Evolutionary conservation across 306 rosid genomes (phyloP), one percentile per base, ranked within the genome.

Genomic region (Cucurbita moschata): DNA sequence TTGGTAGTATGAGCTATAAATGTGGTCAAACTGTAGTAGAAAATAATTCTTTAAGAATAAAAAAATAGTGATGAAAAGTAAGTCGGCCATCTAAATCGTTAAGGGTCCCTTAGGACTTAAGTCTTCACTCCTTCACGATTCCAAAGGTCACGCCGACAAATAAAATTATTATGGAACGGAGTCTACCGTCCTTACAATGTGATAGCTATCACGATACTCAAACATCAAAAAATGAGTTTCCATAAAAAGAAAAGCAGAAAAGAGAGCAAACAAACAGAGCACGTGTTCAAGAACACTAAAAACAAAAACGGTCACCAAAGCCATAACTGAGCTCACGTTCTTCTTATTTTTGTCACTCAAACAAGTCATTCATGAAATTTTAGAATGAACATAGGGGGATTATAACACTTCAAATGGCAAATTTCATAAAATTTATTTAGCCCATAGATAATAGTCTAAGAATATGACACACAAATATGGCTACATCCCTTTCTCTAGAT

Each of bases 31-130:
- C 72, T 42, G 11, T 18, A 66, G 0, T 66, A 66, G 3, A 66
- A 19, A 66, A 42, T 2, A 43, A 42, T 42, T 18, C 4, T 64
- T n/a, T 64, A 42, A 4, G 10, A 65, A 16, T 0, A 65, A 16
- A 10, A n/a, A 46, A 6, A 44, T 18, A 47, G 3, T 6, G 14
- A 23, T 23, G 21, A 23, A 21, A 26, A 68, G 21, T 44, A 68
- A 68, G 57, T 70, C 71, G 82, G 71, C 79, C 77, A 66, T 81
- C 61, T 61, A 69, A 46, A 46, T 71, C 39, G 78, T 56, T 57
- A 82, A 77, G 70, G 80, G 73, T 68, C 44, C 81, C 35, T 66
- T 64, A 3, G 52, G 40, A 5, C 16, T 57, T 57, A 16, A 15
- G 11, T 8, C 37, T 4, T 4, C 77, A 52, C 82, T 75, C 78